Evolutionary conservation across 208 protist genomes (phyloP).

Genomic region (Crithidia acanthocephali): DNA sequence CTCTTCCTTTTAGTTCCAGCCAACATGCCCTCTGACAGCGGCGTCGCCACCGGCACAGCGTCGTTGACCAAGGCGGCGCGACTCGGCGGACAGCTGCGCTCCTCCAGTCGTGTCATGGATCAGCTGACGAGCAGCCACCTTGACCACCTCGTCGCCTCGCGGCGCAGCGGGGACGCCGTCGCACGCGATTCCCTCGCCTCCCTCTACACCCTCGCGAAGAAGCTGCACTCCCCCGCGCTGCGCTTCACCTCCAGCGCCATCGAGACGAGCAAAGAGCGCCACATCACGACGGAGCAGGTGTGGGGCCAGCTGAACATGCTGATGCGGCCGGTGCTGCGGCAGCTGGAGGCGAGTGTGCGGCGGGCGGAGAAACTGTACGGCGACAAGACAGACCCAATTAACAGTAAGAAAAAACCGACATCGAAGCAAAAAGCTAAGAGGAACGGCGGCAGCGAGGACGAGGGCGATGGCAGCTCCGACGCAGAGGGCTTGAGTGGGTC

Average conservation of each 20-base stretch:
- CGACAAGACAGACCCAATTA: background rate
- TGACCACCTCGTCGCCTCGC: constrained; percentile 55
- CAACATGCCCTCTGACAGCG: constrained; percentile 9
- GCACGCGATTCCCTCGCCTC: constrained; percentile 71
- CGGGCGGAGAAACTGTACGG: constrained; percentile 48
- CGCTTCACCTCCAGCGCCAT: constrained; percentile 61
- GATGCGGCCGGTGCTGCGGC: constrained; percentile 77
- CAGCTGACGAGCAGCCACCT: constrained; percentile 31
- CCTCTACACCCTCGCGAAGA: constrained; percentile 76
- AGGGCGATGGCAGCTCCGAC: constrained; percentile 3
- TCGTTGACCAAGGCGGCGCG: constrained; percentile 7
- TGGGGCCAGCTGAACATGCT: constrained; percentile 89
- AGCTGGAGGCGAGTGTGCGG: constrained; percentile 71
- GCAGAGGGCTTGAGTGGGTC: constrained; percentile 7
- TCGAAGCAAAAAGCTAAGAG: background rate
- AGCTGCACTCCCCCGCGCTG: constrained; percentile 74
- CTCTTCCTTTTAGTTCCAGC: background rate
- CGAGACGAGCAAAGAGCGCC: constrained; percentile 57
- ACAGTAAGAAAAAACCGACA: background rate
- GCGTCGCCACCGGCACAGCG: background rate
- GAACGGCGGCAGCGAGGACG: constrained; percentile 8
- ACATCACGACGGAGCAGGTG: constrained; percentile 87
- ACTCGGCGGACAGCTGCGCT: constrained; percentile 28
- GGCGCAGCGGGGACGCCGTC: constrained; percentile 37
- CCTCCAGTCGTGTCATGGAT: constrained; percentile 36